A percentile compares a stretch with the other conserved stretches of the same genome.
Conservation (phyloP, 331 rosid genomes). For the Acacia pycnantha region DNA sequence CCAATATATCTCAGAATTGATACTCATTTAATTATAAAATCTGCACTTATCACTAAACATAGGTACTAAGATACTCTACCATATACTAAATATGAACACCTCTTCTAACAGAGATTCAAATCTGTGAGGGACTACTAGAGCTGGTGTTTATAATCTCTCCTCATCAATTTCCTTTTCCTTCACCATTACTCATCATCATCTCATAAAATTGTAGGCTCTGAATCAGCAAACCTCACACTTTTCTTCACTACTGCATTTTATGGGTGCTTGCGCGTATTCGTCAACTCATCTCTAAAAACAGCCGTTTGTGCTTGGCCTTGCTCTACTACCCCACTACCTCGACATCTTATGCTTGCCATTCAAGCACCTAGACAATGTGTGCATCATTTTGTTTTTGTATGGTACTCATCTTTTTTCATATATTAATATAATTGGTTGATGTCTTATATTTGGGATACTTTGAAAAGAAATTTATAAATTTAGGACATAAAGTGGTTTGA, state of each 20-base stretch:
- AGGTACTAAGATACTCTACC: too few species aligned
- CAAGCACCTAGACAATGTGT: constrained; percentile 21
- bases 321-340: background rate
- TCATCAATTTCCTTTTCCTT: background rate
- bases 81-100: too few species aligned
- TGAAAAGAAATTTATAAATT: too few species aligned
- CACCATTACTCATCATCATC: background rate
- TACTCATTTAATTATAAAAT: too few species aligned
- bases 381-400: constrained; percentile 22
- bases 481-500: too few species aligned
- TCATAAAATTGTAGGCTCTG: constrained; percentile 44
- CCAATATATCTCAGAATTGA: too few species aligned
- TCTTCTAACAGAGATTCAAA: too few species aligned
- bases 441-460: too few species aligned
- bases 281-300: constrained; percentile 53
- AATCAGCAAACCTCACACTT: constrained; percentile 27
- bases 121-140: too few species aligned
- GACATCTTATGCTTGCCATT: constrained; percentile 9
- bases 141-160: background rate
- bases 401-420: too few species aligned
- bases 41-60: too few species aligned
- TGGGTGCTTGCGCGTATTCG: constrained; percentile 13
- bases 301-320: constrained; percentile 8
- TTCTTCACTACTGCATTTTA: constrained; percentile 14
- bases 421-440: too few species aligned